Percentiles rank a stretch among this genome's conserved stretches.
Conservation (phyloP, 768 basidiomycete genomes). For the Mycena latifolia region DNA sequence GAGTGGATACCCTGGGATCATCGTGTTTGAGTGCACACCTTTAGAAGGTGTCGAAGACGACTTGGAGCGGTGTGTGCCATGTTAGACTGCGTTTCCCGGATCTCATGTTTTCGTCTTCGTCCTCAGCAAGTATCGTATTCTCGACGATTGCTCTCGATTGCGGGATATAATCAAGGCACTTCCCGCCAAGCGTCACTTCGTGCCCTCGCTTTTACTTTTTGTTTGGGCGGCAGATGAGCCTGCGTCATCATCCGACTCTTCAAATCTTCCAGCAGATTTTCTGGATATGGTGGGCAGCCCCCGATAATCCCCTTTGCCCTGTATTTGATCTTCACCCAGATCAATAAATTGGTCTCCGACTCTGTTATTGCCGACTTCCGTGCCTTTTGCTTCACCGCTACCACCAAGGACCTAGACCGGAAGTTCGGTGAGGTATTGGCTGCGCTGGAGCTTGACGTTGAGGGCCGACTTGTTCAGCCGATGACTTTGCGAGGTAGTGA, state of each 20-base stretch:
- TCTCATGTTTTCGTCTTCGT: conserved; percentile 19
- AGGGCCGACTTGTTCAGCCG: conserved; percentile 66
- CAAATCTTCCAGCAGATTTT: conserved; percentile 57
- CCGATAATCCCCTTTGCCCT: background rate
- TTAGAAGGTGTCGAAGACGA: conserved; percentile 72
- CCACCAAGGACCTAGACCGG: conserved; percentile 67
- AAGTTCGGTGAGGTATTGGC: conserved; percentile 61
- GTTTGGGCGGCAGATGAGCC: conserved; percentile 66
- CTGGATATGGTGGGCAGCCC: conserved; percentile 65
- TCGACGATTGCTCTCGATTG: conserved; percentile 81
- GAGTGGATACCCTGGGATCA: conserved; percentile 68
- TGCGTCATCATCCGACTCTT: conserved; percentile 42
- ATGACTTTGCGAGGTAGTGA: conserved; percentile 61
- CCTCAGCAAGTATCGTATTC: conserved; percentile 72
- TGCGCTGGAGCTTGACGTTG: conserved; percentile 62
- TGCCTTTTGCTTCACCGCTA: conserved; percentile 64
- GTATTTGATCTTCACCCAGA: conserved; percentile 48
- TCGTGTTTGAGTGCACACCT: conserved; percentile 84
- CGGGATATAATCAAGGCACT: conserved; percentile 71
- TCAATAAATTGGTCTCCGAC: conserved; percentile 60
- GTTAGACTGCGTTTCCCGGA: conserved; percentile 2
- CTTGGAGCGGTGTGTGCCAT: conserved; percentile 67
- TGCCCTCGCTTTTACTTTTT: conserved; percentile 72
- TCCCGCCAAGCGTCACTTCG: conserved; percentile 67
- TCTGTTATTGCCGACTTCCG: conserved; percentile 54